phyloP scores from a whole-genome alignment of 768 basidiomycete genomes.

The Hygrocybe punicea region DNA sequence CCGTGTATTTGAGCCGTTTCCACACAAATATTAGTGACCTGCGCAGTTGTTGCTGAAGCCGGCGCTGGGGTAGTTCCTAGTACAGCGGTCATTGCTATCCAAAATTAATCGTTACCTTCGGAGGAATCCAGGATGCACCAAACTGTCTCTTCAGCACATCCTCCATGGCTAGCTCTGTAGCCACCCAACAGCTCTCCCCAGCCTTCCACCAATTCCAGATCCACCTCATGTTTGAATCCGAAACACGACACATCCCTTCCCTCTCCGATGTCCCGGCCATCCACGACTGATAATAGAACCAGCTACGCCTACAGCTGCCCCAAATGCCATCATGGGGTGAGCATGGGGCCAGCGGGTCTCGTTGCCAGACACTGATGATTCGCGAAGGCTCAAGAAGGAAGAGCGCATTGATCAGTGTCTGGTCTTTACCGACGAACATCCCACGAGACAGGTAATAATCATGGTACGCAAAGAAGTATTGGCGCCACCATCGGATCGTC shows the following conservation, averaged over 20 bases:
- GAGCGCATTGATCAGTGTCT: conserved; percentile 50
- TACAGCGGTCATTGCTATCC: too few relatives aligned
- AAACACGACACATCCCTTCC: conserved; percentile 10
- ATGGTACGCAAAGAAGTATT: conserved; percentile 49
- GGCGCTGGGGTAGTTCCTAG: too few relatives aligned
- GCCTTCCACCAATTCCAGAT: neutral
- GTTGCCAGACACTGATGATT: conserved; percentile 43
- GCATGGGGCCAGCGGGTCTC: conserved; percentile 18
- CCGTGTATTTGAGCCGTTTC: too few relatives aligned
- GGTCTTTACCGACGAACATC: conserved; percentile 57
- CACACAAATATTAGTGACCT: too few relatives aligned
- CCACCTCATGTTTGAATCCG: neutral
- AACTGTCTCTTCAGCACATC: conserved; percentile 14
- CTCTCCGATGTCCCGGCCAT: conserved; percentile 31
- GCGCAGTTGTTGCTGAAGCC: too few relatives aligned
- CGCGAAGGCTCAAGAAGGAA: conserved; percentile 45
- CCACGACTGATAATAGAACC: conserved; percentile 54
- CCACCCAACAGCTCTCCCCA: conserved; percentile 6
- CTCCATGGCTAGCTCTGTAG: conserved; percentile 9
- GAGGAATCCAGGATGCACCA: conserved; percentile 15
- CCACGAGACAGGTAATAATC: conserved; percentile 46
- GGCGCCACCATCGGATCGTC: conserved; percentile 45
- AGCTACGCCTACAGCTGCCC: conserved; percentile 42
- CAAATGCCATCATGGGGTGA: conserved; percentile 23
- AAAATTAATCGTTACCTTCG: neutral